phyloP scores from a whole-genome alignment of 2,329 filamentous ascomycete genomes.

The Chaetomiaceae sp. region DNA sequence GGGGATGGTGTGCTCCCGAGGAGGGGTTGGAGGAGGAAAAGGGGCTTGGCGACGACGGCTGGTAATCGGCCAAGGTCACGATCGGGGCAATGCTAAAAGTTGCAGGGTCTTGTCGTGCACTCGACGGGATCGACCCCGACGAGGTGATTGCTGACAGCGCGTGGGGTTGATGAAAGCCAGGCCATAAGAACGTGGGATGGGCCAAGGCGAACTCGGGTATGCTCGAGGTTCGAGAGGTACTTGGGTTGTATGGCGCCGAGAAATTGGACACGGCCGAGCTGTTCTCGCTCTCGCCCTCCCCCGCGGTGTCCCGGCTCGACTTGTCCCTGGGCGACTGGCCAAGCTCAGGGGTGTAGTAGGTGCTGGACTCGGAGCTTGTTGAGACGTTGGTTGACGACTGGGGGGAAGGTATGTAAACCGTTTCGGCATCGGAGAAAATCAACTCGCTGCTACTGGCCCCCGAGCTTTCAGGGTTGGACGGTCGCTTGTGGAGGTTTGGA shows the following conservation, averaged over 20 bases:
- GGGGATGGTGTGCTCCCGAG: not conserved
- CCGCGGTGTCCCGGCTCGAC: not conserved
- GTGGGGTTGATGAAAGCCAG: not conserved
- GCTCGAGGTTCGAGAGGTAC: not conserved
- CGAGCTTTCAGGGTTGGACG: constrained; percentile 33
- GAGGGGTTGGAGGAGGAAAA: not conserved
- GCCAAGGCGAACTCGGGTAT: not conserved
- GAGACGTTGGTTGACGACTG: too few species aligned
- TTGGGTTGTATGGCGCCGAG: not conserved
- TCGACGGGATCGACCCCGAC: not conserved
- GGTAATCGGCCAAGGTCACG: not conserved
- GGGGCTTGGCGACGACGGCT: not conserved
- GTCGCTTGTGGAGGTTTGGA: constrained; percentile 7
- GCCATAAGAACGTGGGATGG: not conserved
- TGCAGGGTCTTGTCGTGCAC: not conserved
- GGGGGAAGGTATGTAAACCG: constrained; percentile 23
- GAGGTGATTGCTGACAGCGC: not conserved
- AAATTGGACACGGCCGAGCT: not conserved
- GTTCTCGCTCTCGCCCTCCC: not conserved
- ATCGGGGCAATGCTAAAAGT: not conserved
- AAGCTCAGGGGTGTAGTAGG: not conserved
- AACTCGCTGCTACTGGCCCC: constrained; percentile 33
- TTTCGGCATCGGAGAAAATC: constrained; percentile 32
- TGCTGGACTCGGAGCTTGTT: not conserved
- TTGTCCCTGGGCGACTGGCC: not conserved